phyloP scores from a whole-genome alignment of 164 flowering plant genomes.

The Aristolochia californica region DNA sequence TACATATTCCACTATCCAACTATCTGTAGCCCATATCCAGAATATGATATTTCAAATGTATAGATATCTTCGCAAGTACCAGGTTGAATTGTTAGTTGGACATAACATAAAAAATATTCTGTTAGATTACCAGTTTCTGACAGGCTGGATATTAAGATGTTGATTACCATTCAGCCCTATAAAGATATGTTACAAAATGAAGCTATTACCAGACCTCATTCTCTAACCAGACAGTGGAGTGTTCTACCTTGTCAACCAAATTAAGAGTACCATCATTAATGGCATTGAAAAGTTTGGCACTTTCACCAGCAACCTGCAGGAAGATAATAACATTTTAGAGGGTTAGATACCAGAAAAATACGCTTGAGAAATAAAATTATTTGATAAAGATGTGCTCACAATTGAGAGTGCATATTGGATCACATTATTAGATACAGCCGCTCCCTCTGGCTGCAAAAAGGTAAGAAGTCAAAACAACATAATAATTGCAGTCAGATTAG shows the following conservation, averaged over 20 bases:
- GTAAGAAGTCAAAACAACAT: neutral
- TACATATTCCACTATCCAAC: no score
- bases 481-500: neutral
- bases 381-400: constrained; percentile 30
- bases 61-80: no score
- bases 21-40: no score
- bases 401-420: constrained; percentile 82
- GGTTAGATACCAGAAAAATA: neutral
- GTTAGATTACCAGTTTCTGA: no score
- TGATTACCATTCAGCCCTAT: no score
- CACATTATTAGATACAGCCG: constrained; percentile 64
- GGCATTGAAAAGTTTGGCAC: constrained; percentile 76
- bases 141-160: no score
- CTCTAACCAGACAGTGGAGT: neutral
- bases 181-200: no score
- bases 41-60: no score
- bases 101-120: no score
- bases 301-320: constrained; percentile 86
- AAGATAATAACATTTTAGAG: constrained; percentile 1
- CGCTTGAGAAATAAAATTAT: neutral
- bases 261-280: constrained; percentile 81
- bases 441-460: constrained; percentile 86
- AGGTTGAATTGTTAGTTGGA: no score
- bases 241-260: constrained; percentile 84
- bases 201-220: neutral